Base-by-base conservation (phyloP, 148 eudicot species). In the Rhododendron molle region DNA sequence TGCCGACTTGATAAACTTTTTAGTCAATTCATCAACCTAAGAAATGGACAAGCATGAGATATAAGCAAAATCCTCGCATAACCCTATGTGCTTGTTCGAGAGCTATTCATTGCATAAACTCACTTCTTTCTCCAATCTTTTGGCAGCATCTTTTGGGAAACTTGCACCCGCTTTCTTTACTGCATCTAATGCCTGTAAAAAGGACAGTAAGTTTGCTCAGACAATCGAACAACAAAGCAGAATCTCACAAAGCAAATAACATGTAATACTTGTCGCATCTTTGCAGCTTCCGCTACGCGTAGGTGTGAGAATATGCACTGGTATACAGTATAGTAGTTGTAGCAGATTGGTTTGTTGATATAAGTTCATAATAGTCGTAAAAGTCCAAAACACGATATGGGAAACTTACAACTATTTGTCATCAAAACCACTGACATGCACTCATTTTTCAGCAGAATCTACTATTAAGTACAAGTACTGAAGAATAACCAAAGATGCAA, bases 101-200 rank as follows among this genome's bases (percentile, higher is more conserved):
- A 30, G 18, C 18, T 43, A 36, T 30, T 67, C 23, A 32, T 71
- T 46, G 28, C 58, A 52, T 81, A 23, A 74, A 90, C 94, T 92
- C 82, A 93, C 99, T 78, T 96, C 98, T 91, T 96, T 96, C 90
- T 96, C 99, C 86, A 96, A 88, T 90, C 92, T 90, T 92, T 96
- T 95, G 34, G 92, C 94, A 82, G 89, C 89, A 86, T 96, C 99
- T 89, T 90, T 94, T 20, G 97, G 94, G 80, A 94, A 91, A 87
- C 83, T 86, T 71, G 92, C 88, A 78, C 91, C 93, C 47, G 93
- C 90, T 90, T 96, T 95, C 92, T 95, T 96, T 56, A 92, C 88
- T 4, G 92, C 84, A 83, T 96, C 99, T 89, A 96, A 76, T 87
- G 99, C 99, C 99, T 96, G 93, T 52, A 89, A 18, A 71, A 58